Conservation (phyloP, 2,329 filamentous ascomycete genomes). For the Thermoascus crustaceus region DNA sequence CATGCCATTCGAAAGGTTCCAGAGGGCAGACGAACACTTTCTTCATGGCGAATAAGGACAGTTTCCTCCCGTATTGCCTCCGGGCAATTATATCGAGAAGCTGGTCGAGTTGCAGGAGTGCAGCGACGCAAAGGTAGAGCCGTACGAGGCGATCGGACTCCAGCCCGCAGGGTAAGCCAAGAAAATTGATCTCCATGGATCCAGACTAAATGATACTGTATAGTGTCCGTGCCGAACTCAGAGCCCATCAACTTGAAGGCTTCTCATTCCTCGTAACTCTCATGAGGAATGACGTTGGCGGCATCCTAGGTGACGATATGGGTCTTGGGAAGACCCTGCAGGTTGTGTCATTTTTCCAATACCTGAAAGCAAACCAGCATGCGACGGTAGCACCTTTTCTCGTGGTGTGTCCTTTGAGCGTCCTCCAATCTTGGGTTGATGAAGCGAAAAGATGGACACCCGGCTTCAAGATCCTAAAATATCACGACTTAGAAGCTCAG, state of each 20-base stretch:
- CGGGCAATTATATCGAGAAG: neutral
- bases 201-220: slow-evolving; percentile 3
- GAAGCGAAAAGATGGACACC: slow-evolving; percentile 43
- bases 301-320: slow-evolving; percentile 24
- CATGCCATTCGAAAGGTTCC: too few relatives aligned
- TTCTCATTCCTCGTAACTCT: slow-evolving; percentile 42
- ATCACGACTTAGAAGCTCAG: slow-evolving; percentile 40
- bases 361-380: slow-evolving; percentile 34
- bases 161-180: slow-evolving; percentile 6
- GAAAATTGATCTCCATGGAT: neutral
- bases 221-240: slow-evolving; percentile 43
- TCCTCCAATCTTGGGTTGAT: slow-evolving; percentile 42
- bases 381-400: slow-evolving; percentile 13
- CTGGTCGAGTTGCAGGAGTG: neutral
- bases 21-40: too few relatives aligned
- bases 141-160: neutral
- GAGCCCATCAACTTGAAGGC: slow-evolving; percentile 45
- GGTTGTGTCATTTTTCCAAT: slow-evolving; percentile 37
- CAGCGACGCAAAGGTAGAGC: neutral
- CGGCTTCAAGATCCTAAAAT: slow-evolving; percentile 39
- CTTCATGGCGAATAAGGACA: slow-evolving; percentile 1
- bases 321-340: slow-evolving; percentile 24
- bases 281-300: slow-evolving; percentile 17
- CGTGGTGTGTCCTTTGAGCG: slow-evolving; percentile 45
- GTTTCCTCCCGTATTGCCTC: slow-evolving; percentile 4